phyloP scores from a whole-genome alignment of 176 grass and related monocot genomes.

The Zea luxurians region DNA sequence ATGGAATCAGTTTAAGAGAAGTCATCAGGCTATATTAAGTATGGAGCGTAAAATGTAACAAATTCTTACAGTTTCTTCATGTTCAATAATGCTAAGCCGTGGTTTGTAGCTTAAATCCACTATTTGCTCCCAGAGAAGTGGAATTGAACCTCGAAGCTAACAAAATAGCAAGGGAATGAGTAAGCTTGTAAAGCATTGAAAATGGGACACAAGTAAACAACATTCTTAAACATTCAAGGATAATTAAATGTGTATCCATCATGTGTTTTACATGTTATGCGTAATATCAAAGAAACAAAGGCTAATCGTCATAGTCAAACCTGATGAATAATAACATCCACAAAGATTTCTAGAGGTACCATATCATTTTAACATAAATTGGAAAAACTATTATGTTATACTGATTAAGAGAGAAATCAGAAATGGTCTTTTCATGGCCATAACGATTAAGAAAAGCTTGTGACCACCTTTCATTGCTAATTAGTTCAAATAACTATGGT shows the following conservation, averaged over 20 bases:
- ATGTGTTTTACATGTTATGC: not conserved
- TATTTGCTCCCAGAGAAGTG: slow-evolving; percentile 98
- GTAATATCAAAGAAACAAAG: not conserved
- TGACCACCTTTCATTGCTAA: not conserved
- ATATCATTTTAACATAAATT: not conserved
- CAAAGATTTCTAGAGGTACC: not conserved
- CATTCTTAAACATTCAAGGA: not conserved
- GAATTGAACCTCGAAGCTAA: slow-evolving; percentile 93
- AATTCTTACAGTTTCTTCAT: slow-evolving; percentile 76
- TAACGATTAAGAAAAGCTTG: not conserved
- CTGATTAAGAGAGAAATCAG: not conserved
- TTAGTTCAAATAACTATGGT: not conserved
- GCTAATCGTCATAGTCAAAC: not conserved
- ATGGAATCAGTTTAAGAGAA: slow-evolving; percentile 40
- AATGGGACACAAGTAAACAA: slow-evolving; percentile 26
- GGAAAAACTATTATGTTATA: not conserved
- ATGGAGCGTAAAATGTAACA: slow-evolving; percentile 8
- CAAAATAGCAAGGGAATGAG: slow-evolving; percentile 37
- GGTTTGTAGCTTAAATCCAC: slow-evolving; percentile 99
- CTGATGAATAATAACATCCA: not conserved
- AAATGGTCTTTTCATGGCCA: not conserved
- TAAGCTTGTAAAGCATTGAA: slow-evolving; percentile 31
- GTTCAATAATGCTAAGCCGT: slow-evolving; percentile 67
- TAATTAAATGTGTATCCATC: not conserved
- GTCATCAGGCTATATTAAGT: slow-evolving; percentile 29